Conservation (phyloP, 768 basidiomycete species). For the Gloeostereum incarnatum region DNA sequence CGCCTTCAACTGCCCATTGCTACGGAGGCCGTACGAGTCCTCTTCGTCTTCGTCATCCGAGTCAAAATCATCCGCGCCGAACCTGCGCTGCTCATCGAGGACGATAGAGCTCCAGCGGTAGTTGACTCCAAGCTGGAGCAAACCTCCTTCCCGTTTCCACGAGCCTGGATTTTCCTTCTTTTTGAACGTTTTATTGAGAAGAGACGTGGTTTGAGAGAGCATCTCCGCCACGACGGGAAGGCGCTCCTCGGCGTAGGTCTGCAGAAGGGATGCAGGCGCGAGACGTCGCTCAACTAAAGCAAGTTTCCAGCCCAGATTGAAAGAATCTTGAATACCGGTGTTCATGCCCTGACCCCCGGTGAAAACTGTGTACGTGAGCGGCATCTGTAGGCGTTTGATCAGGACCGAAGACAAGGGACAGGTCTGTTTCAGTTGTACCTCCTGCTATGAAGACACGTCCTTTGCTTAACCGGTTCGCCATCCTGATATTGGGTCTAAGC, state of each 20-base stretch:
- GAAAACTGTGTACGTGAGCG: constrained; percentile 30
- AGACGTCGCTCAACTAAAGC: constrained; percentile 28
- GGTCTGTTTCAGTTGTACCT: constrained; percentile 27
- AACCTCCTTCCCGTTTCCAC: constrained; percentile 9
- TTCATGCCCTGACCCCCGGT: constrained; percentile 23
- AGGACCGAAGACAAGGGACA: not conserved
- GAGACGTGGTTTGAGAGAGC: constrained; percentile 26
- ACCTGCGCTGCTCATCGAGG: constrained; percentile 25
- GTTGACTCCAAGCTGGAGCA: constrained; percentile 33
- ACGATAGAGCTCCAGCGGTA: constrained; percentile 34
- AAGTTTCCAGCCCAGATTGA: constrained; percentile 37
- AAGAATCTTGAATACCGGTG: constrained; percentile 25
- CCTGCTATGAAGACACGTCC: constrained; percentile 41
- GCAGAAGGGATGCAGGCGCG: constrained; percentile 24
- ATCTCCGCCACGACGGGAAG: constrained; percentile 35
- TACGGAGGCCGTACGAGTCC: constrained; percentile 9
- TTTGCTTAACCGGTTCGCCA: constrained; percentile 29
- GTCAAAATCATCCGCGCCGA: too few species aligned
- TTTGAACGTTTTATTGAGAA: constrained; percentile 16
- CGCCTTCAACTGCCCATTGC: constrained; percentile 13
- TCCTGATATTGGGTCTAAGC: constrained; percentile 36
- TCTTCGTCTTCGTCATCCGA: constrained; percentile 7
- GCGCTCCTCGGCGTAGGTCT: constrained; percentile 33
- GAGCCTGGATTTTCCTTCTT: constrained; percentile 6
- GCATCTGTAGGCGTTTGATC: constrained; percentile 24